These are phyloP conservation scores for Epichloe scottii DNA, from an alignment of 2,329 filamentous ascomycete genomes.

Conservation along the genomic window DNA sequence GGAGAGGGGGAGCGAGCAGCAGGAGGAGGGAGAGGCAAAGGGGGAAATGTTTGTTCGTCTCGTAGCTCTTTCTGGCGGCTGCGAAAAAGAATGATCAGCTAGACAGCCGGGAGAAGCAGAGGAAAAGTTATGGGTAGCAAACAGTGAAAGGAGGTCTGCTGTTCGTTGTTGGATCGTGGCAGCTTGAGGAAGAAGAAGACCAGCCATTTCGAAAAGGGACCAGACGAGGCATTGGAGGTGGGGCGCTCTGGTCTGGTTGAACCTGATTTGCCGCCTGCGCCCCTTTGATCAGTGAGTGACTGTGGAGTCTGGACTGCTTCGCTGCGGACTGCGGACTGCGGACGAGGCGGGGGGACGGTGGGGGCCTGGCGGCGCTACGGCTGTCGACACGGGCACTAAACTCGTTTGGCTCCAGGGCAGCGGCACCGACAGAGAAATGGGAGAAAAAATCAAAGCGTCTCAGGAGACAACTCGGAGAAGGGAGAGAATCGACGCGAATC, in stretches of 20 bases:
- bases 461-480: not conserved
- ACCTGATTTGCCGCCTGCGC: too few relatives aligned
- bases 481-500: too few relatives aligned
- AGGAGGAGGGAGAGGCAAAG: not conserved
- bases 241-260: too few relatives aligned
- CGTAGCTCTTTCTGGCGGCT: not conserved
- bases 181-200: not conserved
- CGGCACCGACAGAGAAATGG: not conserved
- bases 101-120: not conserved
- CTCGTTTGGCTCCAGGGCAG: not conserved
- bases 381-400: not conserved
- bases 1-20: not conserved
- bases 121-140: not conserved
- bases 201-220: not conserved
- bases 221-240: not conserved
- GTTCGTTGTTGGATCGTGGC: not conserved
- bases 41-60: not conserved
- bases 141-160: too few relatives aligned
- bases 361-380: too few relatives aligned
- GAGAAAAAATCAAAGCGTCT: not conserved
- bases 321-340: too few relatives aligned
- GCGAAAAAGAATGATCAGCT: not conserved
- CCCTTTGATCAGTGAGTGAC: too few relatives aligned
- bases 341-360: too few relatives aligned
- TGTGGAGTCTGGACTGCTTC: too few relatives aligned